Percentiles rank a stretch among this genome's conserved stretches.
phyloP scores from a whole-genome alignment of 441 rosid species.

The Isatis lusitanica region DNA sequence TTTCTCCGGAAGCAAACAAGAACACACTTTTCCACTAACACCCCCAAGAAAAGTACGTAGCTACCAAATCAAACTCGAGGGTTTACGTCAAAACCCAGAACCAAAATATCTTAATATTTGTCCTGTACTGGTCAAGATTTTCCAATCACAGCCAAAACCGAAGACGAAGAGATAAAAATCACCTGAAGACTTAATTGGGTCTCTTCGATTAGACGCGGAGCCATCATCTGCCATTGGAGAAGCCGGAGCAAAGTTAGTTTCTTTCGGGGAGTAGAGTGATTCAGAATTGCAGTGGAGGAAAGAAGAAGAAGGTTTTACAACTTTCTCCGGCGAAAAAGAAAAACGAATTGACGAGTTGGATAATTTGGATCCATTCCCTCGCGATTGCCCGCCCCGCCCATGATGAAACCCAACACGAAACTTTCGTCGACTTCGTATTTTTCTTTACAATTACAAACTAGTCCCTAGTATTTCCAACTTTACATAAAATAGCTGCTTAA shows the following conservation, averaged over 20 bases:
- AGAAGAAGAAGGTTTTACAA: not conserved
- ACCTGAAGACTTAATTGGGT: slow-evolving; percentile 91
- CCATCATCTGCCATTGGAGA: slow-evolving; percentile 70
- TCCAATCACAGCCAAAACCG: not conserved
- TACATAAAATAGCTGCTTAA: not conserved
- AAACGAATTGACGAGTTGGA: not conserved
- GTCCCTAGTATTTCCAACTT: not conserved
- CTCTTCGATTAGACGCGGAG: slow-evolving; percentile 57
- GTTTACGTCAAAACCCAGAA: slow-evolving; percentile 7
- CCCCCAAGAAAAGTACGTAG: not conserved
- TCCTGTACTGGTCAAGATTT: not conserved
- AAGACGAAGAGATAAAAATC: not conserved
- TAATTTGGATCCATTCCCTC: slow-evolving; percentile 30
- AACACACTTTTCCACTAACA: slow-evolving; percentile 7
- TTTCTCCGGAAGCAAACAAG: slow-evolving; percentile 26
- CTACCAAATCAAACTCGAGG: slow-evolving; percentile 12
- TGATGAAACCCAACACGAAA: not conserved
- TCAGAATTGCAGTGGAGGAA: not conserved
- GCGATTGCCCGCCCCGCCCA: slow-evolving; percentile 20
- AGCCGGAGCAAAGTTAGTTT: not conserved
- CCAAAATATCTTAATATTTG: not conserved
- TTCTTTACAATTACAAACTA: not conserved
- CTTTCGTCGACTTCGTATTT: slow-evolving; percentile 8
- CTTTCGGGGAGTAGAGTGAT: not conserved
- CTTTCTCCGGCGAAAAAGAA: not conserved